Percentiles rank a stretch among this genome's conserved stretches.
Conservation (phyloP, 345 rosid species). For the Stellera chamaejasme region DNA sequence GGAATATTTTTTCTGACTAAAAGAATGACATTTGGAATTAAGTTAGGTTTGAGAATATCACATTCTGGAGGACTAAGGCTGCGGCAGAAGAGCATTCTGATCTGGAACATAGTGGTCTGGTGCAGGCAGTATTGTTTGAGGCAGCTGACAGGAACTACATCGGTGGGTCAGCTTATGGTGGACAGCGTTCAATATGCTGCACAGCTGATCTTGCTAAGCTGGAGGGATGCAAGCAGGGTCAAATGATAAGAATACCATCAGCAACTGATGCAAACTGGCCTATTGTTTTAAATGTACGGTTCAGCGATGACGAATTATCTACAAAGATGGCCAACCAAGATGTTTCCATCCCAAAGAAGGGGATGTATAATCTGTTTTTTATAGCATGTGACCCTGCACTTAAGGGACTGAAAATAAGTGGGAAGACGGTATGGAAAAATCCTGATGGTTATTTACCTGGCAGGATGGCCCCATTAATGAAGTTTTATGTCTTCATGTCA, state of each 20-base stretch:
- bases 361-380: constrained; percentile 91
- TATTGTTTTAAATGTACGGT: constrained; percentile 49
- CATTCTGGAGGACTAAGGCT: constrained; percentile 57
- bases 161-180: constrained; percentile 99
- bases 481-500: constrained; percentile 67
- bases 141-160: constrained; percentile 87
- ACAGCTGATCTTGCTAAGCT: constrained; percentile 93
- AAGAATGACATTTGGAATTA: neutral
- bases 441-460: constrained; percentile 92
- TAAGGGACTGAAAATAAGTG: constrained; percentile 69
- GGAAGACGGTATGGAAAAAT: constrained; percentile 93
- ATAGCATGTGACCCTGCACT: constrained; percentile 82
- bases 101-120: constrained; percentile 43
- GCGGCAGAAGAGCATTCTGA: constrained; percentile 37
- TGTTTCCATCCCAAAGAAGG: constrained; percentile 53
- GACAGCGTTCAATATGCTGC: constrained; percentile 96
- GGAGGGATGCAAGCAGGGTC: constrained; percentile 93
- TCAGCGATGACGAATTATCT: constrained; percentile 34
- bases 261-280: constrained; percentile 70
- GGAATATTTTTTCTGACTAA: too few species aligned
- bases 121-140: constrained; percentile 87
- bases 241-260: constrained; percentile 84
- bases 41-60: constrained; percentile 67
- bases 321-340: constrained; percentile 36
- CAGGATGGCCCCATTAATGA: constrained; percentile 92